Evolutionary conservation across 2,329 filamentous ascomycete genomes (phyloP), one percentile per base, ranked within the genome.

Genomic region (Microsporum canis): DNA sequence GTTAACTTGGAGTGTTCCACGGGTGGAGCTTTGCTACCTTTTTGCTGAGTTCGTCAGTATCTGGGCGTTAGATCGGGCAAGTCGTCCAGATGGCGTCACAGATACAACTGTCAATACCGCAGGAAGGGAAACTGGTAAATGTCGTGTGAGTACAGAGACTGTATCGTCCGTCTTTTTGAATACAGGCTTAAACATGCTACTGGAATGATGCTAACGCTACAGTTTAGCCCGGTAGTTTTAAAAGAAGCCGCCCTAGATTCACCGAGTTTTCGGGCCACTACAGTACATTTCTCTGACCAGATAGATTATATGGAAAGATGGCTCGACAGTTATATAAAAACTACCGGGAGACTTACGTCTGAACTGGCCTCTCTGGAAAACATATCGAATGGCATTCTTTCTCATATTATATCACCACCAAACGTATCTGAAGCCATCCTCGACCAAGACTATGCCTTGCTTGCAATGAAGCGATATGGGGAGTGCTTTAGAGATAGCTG

Each of bases 191-290:
- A 29, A 6, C 17, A 49, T 59, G 14, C 31, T 51, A 58, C 29
- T 31, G 8, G 17, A 57, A 45, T n/a, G 34, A 53, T 53, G 10
- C 49, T 53, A 53, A 53, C 49, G 27, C 29, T 53, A 14, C 27
- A 14, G 14, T 7, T 12, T 66, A 85, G 83, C 61, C 90, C 94
- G 51, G 91, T 97, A 39, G 86, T 86, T 63, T 82, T 97, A 68
- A 94, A 92, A 77, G 94, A 99, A 82, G 94, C 94, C 58, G 88
- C 91, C 23, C 88, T 97, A 77, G 94, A 99, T 76, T 96, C 91
- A 43, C 94, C 94, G 31, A 95, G 91, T 39, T 97, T 97, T 74
- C 89, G 94, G 66, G 89, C 91, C 55, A 89, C 89, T 27, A 84
- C 89, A 47, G 78, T 88, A 55, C 90, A 96, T 76, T 96, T 96